Evolutionary conservation across 495 filamentous ascomycete genomes (phyloP), one percentile per base, ranked within the genome.

Genomic region (Clohesyomyces aquaticus): DNA sequence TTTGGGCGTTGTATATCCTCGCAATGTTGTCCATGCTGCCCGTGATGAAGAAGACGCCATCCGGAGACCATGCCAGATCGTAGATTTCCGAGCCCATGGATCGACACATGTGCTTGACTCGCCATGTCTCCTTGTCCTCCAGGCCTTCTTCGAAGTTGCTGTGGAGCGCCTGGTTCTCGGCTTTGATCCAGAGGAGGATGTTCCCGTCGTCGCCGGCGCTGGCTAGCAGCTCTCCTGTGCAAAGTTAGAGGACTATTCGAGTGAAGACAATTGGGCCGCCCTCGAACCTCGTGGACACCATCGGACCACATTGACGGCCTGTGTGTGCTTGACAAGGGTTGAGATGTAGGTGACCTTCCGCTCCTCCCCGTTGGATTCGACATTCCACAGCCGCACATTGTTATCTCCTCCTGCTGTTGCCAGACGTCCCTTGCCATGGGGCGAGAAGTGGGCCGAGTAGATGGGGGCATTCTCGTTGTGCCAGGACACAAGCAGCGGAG

Each of bases 1-100:
- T 96, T 59, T 90, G 87, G 52, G 93, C 91, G 76, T 96, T 96
- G 80, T 96, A 98, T 63, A 99, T 97, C 45, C 94, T 82, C 49
- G 95, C 93, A 71, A 98, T 86, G 75, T 99, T 99, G 76, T 99
- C 94, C 93, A 97, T 98, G 75, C 95, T 98, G 4, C 94, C 94
- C 19, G 93, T 96, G 65, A 99, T 96, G 78, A 98, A 96, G 77
- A 93, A 96, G 27, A 89, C 81, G 22, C 90, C 93, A 78, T 99
- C 94, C 10, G 94, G 94, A 22, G 94, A 96, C 94, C 94, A 99
- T 42, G 94, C 94, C 60, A 99, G 78, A 73, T 99, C 94, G 73
- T 98, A 99, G 67, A 99, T 98, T 74, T 98, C 94, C 0, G 90
- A 88, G 0, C 91, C 93, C 38, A 65, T 71, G 16, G 91, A 95